These are phyloP conservation scores for Nissolia schottii DNA, from an alignment of 306 rosid genomes.

Conservation along the genomic window DNA sequence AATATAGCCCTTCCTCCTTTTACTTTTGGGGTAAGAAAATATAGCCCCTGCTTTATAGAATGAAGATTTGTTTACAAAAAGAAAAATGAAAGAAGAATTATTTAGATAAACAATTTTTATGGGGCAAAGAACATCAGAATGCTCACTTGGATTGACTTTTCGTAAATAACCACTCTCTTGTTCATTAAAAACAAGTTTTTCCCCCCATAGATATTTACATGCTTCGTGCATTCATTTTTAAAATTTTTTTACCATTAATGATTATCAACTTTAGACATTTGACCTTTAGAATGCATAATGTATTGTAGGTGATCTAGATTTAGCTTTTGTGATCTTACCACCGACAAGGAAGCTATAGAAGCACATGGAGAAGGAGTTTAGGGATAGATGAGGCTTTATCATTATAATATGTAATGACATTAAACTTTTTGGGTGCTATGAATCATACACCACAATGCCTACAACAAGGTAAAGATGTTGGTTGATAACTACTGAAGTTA, in stretches of 20 bases:
- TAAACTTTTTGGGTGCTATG: neutral
- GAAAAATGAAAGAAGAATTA: neutral
- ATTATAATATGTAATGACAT: neutral
- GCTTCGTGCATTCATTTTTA: neutral
- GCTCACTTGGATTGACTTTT: no score
- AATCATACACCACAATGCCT: neutral
- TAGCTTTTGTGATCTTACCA: neutral
- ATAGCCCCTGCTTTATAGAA: slow-evolving; percentile 10
- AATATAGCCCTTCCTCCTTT: slow-evolving; percentile 25
- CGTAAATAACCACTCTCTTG: no score
- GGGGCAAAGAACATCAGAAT: neutral
- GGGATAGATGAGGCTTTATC: neutral
- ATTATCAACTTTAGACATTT: neutral
- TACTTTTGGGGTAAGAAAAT: neutral
- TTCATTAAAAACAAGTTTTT: no score
- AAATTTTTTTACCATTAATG: neutral
- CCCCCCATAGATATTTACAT: no score
- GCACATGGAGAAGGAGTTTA: neutral
- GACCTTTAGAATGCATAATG: neutral
- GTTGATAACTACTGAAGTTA: neutral
- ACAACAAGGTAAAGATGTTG: neutral
- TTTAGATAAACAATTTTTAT: neutral
- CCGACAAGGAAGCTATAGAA: neutral
- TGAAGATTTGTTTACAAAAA: neutral
- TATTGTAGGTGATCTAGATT: neutral